Conservation (phyloP, 306 rosid species). For the Amphicarpaea edgeworthii region DNA sequence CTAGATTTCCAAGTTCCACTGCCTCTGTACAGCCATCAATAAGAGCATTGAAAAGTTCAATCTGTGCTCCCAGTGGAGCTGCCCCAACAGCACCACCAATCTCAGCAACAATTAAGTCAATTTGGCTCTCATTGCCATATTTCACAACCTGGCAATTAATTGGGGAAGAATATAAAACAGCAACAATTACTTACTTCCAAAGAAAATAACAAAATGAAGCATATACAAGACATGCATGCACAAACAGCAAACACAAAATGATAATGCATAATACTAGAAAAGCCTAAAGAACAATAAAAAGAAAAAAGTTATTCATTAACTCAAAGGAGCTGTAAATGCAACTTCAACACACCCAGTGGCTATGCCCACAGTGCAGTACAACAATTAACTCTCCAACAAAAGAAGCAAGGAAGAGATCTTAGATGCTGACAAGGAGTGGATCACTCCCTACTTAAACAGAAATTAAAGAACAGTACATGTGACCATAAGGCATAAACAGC, state of each 20-base stretch:
- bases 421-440: too few species aligned
- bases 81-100: slow-evolving; percentile 85
- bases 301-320: slow-evolving; percentile 8
- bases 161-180: slow-evolving; percentile 32
- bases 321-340: neutral
- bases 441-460: too few species aligned
- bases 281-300: slow-evolving; percentile 11
- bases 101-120: slow-evolving; percentile 76
- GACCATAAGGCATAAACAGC: too few species aligned
- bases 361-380: neutral
- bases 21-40: slow-evolving; percentile 92
- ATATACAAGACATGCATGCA: slow-evolving; percentile 8
- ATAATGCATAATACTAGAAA: slow-evolving; percentile 3
- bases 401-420: too few species aligned
- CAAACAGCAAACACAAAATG: slow-evolving; percentile 26
- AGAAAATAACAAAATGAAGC: slow-evolving; percentile 34
- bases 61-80: slow-evolving; percentile 72
- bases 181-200: slow-evolving; percentile 10
- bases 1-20: slow-evolving; percentile 75
- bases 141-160: slow-evolving; percentile 77
- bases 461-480: too few species aligned
- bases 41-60: slow-evolving; percentile 82
- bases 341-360: neutral
- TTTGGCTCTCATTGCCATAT: slow-evolving; percentile 91
- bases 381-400: too few species aligned